Percentiles rank a stretch among this genome's conserved stretches.
Evolutionary conservation across 164 flowering plant species (phyloP).

Genomic region (Cinnamomum chago): DNA sequence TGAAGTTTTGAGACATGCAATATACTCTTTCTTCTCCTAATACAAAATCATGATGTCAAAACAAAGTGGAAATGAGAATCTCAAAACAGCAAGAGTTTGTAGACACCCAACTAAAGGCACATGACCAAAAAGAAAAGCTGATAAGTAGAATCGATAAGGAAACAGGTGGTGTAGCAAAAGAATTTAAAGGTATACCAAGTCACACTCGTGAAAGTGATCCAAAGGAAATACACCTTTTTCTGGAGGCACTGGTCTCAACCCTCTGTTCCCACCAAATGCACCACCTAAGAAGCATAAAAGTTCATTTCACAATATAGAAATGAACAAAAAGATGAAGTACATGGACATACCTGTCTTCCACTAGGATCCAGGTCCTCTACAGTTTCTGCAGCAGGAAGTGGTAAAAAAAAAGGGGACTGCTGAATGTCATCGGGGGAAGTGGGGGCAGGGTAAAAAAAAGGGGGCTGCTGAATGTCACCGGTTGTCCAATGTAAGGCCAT

Average conservation of each 20-base stretch:
- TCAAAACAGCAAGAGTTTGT: neutral
- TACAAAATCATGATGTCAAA: neutral
- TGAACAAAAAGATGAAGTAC: neutral
- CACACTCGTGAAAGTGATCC: constrained; percentile 88
- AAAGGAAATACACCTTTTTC: constrained; percentile 94
- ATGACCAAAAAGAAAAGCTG: neutral
- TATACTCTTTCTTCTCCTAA: constrained; percentile 88
- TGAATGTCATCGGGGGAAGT: no score
- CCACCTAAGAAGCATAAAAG: constrained; percentile 49
- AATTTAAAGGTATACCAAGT: constrained; percentile 42
- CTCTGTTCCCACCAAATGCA: constrained; percentile 93
- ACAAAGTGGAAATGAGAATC: neutral
- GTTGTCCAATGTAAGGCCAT: no score
- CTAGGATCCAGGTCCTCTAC: no score
- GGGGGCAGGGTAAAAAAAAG: no score
- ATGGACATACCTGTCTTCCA: no score
- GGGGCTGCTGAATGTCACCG: no score
- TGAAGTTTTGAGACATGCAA: constrained; percentile 66
- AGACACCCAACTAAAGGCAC: neutral
- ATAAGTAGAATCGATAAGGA: neutral
- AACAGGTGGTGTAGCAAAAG: neutral
- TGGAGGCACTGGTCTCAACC: constrained; percentile 82
- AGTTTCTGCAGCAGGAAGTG: no score
- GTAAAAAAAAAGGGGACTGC: no score
- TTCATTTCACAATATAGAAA: neutral